A percentile compares a stretch with the other conserved stretches of the same genome.
These are phyloP conservation scores for Penicillium sp. DNA, from an alignment of 2,329 filamentous ascomycete species.

Conservation along the genomic window DNA sequence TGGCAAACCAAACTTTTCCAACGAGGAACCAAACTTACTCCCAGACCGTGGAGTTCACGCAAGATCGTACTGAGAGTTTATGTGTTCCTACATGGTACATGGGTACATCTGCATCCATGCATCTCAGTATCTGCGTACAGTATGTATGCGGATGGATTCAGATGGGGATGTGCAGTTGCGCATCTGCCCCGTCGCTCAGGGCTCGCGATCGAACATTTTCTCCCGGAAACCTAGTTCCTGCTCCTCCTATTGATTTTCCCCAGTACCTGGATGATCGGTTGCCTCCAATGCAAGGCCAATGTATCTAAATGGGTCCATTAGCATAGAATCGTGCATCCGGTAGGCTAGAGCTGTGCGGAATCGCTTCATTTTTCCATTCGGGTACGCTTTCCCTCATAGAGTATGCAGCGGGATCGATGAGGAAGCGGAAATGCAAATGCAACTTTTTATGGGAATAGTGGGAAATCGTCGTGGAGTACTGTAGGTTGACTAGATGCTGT, in stretches of 20 bases:
- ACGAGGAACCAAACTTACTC: slow-evolving; percentile 14
- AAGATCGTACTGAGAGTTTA: slow-evolving; percentile 14
- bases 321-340: neutral
- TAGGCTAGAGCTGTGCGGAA: slow-evolving; percentile 4
- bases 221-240: neutral
- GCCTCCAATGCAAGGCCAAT: slow-evolving; percentile 31
- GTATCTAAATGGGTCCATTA: slow-evolving; percentile 9
- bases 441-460: neutral
- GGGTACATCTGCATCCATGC: slow-evolving; percentile 2
- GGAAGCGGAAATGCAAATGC: neutral
- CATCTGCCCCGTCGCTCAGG: neutral
- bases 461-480: neutral
- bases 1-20: neutral
- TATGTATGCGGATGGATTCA: neutral
- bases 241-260: slow-evolving; percentile 5
- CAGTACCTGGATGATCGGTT: slow-evolving; percentile 27
- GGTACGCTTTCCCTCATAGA: slow-evolving; percentile 22
- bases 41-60: slow-evolving; percentile 22
- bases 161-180: slow-evolving; percentile 2
- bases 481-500: neutral
- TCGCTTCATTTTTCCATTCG: slow-evolving; percentile 19
- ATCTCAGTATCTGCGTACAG: too few species aligned
- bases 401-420: slow-evolving; percentile 3
- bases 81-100: slow-evolving; percentile 18
- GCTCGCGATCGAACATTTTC: neutral